Conservation (phyloP, 345 rosid genomes). For the Lagerstroemia speciosa region DNA sequence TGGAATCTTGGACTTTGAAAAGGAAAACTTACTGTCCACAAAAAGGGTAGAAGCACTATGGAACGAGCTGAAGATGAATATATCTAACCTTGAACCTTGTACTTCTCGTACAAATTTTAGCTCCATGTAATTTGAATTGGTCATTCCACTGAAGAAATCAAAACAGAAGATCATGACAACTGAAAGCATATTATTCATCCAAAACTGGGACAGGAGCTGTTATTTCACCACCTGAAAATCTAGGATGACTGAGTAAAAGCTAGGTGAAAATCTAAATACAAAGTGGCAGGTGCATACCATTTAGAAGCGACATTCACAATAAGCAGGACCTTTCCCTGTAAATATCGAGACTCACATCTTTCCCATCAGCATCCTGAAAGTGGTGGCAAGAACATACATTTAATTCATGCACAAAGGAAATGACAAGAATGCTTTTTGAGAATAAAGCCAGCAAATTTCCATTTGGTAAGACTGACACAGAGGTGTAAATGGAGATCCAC, state of each 20-base stretch:
- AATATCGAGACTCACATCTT: slow-evolving; percentile 38
- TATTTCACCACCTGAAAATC: slow-evolving; percentile 1
- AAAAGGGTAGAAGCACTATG: not conserved
- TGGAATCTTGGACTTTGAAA: not conserved
- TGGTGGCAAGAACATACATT: not conserved
- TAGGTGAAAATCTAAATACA: not conserved
- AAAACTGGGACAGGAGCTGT: not conserved
- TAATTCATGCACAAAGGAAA: not conserved
- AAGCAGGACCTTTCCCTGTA: slow-evolving; percentile 58
- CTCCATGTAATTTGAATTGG: slow-evolving; percentile 76
- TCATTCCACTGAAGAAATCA: slow-evolving; percentile 59
- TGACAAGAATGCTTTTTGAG: not conserved
- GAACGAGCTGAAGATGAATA: slow-evolving; percentile 4
- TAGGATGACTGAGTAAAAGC: not conserved
- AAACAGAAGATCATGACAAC: not conserved
- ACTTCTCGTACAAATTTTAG: slow-evolving; percentile 64
- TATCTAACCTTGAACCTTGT: slow-evolving; percentile 63
- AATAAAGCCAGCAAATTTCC: not conserved
- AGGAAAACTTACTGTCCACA: not conserved
- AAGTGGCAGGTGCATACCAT: slow-evolving; percentile 27
- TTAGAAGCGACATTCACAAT: slow-evolving; percentile 68
- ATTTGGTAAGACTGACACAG: not conserved
- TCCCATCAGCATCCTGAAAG: slow-evolving; percentile 47
- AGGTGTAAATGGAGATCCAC: not conserved
- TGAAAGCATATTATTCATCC: not conserved